A percentile compares a stretch with the other conserved stretches of the same genome.
These are phyloP conservation scores for Pythium oligandrum DNA, from an alignment of 352 stramenopile genomes.

Conservation along the genomic window DNA sequence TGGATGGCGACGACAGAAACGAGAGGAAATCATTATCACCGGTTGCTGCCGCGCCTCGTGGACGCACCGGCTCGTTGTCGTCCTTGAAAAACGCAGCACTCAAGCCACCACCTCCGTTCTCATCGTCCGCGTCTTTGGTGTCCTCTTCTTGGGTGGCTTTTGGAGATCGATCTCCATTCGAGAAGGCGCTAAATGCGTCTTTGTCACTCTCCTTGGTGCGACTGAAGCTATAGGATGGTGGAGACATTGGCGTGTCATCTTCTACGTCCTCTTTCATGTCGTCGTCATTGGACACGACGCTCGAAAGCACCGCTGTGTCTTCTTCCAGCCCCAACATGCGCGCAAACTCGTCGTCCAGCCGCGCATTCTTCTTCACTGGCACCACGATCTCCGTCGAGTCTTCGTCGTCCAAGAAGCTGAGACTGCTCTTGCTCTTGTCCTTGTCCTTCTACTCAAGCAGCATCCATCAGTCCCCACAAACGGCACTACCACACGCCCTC, in stretches of 20 bases:
- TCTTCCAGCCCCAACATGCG: slow-evolving; percentile 63
- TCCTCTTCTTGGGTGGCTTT: background rate
- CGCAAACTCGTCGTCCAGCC: slow-evolving; percentile 56
- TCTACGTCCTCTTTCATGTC: background rate
- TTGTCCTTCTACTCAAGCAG: slow-evolving; percentile 24
- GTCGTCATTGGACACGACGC: background rate
- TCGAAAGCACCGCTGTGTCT: slow-evolving; percentile 10
- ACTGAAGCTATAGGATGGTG: too few relatives aligned
- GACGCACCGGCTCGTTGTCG: slow-evolving; percentile 1
- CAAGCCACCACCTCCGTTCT: slow-evolving; percentile 1
- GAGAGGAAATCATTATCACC: slow-evolving; percentile 5
- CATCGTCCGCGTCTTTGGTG: background rate
- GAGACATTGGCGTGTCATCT: too few relatives aligned
- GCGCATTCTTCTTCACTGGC: slow-evolving; percentile 32
- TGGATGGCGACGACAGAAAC: slow-evolving; percentile 11
- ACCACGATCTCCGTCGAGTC: slow-evolving; percentile 18
- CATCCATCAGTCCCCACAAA: background rate
- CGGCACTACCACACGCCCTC: background rate
- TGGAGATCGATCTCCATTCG: slow-evolving; percentile 2
- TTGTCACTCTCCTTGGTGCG: too few relatives aligned
- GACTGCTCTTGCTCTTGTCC: slow-evolving; percentile 31
- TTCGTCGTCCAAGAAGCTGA: slow-evolving; percentile 15
- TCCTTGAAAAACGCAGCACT: slow-evolving; percentile 22
- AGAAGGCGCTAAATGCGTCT: background rate
- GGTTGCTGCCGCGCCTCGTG: background rate